Evolutionary conservation across 2,329 filamentous ascomycete species (phyloP).

Genomic region (Pseudogymnoascus sp.): DNA sequence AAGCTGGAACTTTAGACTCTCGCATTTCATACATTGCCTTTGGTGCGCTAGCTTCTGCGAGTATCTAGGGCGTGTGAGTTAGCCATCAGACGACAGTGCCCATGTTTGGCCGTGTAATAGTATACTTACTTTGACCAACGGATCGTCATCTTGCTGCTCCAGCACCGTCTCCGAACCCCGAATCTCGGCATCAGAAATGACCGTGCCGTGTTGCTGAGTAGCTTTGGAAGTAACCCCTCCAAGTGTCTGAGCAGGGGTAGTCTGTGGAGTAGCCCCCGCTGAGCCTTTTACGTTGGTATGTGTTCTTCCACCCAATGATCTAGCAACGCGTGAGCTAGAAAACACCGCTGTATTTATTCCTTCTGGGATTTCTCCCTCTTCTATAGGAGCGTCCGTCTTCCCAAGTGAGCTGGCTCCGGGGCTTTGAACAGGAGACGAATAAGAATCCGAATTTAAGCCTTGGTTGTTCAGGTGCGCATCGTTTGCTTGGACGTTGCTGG

Average conservation of each 20-base stretch:
- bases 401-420: background rate
- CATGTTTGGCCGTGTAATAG: background rate
- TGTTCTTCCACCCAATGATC: conserved; percentile 42
- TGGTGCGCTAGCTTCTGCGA: conserved; percentile 20
- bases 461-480: conserved; percentile 16
- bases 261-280: background rate
- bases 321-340: conserved; percentile 49
- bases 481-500: conserved; percentile 29
- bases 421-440: conserved; percentile 28
- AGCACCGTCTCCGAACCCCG: background rate
- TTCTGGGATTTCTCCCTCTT: conserved; percentile 42
- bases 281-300: conserved; percentile 13
- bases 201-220: background rate
- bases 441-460: conserved; percentile 24
- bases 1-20: conserved; percentile 85
- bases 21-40: conserved; percentile 56
- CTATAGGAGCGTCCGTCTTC: conserved; percentile 21
- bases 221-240: background rate
- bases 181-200: background rate
- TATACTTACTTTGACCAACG: background rate
- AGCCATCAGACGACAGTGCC: conserved; percentile 21
- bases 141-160: background rate
- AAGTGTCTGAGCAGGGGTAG: background rate
- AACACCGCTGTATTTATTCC: conserved; percentile 55
- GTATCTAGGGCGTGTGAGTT: conserved; percentile 30